Evolutionary conservation across 2,329 filamentous ascomycete species (phyloP), one percentile per base, ranked within the genome.

Genomic region (Sclerotinia borealis): DNA sequence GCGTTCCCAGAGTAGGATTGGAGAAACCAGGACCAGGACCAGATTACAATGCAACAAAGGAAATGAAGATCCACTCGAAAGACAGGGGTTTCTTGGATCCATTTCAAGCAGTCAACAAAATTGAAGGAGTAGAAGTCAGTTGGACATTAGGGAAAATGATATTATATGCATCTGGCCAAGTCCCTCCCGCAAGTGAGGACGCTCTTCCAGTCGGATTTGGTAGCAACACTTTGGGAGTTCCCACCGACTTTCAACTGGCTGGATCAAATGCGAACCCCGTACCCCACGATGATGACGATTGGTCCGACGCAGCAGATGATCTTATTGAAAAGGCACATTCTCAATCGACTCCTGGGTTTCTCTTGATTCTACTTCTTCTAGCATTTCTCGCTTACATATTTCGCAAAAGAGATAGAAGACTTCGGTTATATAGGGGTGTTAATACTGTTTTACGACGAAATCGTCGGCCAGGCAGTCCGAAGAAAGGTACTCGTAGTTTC

Each of bases 111-210:
- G 90, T 98, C 36, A 87, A 99, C 76, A 95, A 95, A 76, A 93
- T 99, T 69, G 86, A 92, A 69, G 90, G 88, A 22, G 88, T 92
- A 8, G 96, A 99, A 79, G 89, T 99, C 22, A 96, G 91, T 79
- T 99, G 95, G 95, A 98, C 95, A 0, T 79, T 99, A 6, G 95
- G 95, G 1, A 96, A 97, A 74, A 97, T 98, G 83, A 85, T 99
- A 8, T 83, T 99, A 5, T 98, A 98, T 71, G 95, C 95, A 5
- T 88, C 93, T 0, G 95, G 92, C 4, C 92, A 97, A 74, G 82
- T 99, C 7, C 88, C 90, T 1, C 83, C 91, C 0, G 77, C 81
- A 8, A 81, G 79, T 1, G 78, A 81, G 22, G 78, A 83, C 48
- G 79, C 81, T 19, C 78, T 93, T 2, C 91, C 93, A 0, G 95